phyloP scores from a whole-genome alignment of 225 moss, liverwort and hornwort species.

The Bryoerythrophyllum caledonicum region DNA sequence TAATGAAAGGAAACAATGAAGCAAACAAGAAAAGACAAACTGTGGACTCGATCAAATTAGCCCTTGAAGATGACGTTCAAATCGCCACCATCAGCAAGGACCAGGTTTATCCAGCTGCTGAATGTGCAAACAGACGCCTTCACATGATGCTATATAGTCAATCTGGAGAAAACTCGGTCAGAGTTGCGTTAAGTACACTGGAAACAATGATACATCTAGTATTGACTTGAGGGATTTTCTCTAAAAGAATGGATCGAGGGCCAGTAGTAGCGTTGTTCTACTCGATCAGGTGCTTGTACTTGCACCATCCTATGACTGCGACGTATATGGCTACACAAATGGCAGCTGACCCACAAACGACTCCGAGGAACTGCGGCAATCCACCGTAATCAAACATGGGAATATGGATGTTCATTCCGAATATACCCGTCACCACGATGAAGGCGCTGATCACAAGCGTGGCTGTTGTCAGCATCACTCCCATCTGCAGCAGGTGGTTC shows the following conservation, averaged over 20 bases:
- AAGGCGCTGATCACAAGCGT: conserved; percentile 87
- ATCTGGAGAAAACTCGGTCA: background rate
- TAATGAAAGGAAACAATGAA: no score
- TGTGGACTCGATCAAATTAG: no score
- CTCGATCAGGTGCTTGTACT: conserved; percentile 90
- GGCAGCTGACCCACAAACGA: conserved; percentile 51
- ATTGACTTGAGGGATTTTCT: background rate
- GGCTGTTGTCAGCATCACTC: conserved; percentile 96
- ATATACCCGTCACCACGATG: conserved; percentile 86
- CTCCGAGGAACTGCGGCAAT: conserved; percentile 50
- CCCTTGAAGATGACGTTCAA: no score
- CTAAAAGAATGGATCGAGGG: background rate
- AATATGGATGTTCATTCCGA: conserved; percentile 94
- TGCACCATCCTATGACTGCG: conserved; percentile 85
- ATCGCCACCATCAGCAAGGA: no score
- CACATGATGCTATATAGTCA: background rate
- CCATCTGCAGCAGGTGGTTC: conserved; percentile 96
- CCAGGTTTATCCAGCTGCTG: no score
- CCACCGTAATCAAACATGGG: conserved; percentile 48
- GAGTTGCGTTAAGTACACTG: background rate
- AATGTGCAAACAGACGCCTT: background rate
- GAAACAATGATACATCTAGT: conserved; percentile 11
- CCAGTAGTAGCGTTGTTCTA: conserved; percentile 28
- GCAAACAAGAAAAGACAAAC: no score
- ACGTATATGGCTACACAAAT: conserved; percentile 71